phyloP scores from a whole-genome alignment of 208 protist species.

The Endotrypanum monterogeii region DNA sequence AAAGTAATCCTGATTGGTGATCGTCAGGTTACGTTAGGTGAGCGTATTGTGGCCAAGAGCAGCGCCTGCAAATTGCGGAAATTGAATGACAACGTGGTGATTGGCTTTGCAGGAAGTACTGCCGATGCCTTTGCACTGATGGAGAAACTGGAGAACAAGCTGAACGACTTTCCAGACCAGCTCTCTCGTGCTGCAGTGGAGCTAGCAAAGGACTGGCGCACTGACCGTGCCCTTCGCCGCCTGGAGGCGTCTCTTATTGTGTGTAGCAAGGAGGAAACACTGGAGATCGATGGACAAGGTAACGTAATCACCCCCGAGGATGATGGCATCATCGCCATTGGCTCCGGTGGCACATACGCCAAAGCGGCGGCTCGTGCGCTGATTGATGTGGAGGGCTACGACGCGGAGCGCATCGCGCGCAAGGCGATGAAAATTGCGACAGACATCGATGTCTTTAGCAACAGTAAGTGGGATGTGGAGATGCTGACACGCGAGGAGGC shows the following conservation, averaged over 20 bases:
- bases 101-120: conserved; percentile 94
- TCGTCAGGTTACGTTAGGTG: conserved; percentile 94
- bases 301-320: conserved; percentile 95
- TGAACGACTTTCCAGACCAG: conserved; percentile 93
- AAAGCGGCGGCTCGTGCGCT: conserved; percentile 93
- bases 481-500: conserved; percentile 53
- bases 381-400: conserved; percentile 87
- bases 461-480: conserved; percentile 94
- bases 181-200: conserved; percentile 93
- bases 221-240: conserved; percentile 92
- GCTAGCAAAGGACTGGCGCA: conserved; percentile 96
- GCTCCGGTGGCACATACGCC: conserved; percentile 93
- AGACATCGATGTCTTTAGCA: conserved; percentile 96
- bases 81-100: conserved; percentile 81
- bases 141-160: conserved; percentile 94
- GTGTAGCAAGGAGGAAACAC: conserved; percentile 84
- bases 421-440: conserved; percentile 96
- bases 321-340: conserved; percentile 95
- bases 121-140: conserved; percentile 96
- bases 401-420: conserved; percentile 90
- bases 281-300: conserved; percentile 95
- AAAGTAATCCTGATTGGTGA: conserved; percentile 94
- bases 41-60: conserved; percentile 91
- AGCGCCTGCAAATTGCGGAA: conserved; percentile 84
- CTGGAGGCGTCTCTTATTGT: conserved; percentile 96